Percentiles rank a stretch among this genome's conserved stretches.
Conservation (phyloP, 148 eudicot species). For the Diospyros kaki region DNA sequence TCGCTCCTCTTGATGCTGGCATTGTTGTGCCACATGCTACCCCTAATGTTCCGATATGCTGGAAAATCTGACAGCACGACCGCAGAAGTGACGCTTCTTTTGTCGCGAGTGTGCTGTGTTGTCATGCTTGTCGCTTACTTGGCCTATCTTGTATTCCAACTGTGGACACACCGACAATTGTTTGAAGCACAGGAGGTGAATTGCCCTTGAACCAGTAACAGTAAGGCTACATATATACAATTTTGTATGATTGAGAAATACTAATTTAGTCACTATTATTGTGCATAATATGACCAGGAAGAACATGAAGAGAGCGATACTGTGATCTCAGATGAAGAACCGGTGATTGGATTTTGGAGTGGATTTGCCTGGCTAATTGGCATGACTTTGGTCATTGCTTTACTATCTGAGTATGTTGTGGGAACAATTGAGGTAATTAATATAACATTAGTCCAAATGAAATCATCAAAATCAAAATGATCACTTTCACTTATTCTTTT, state of each 20-base stretch:
- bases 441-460: no score
- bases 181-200: constrained; percentile 37
- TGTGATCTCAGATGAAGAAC: constrained; percentile 16
- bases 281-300: constrained; percentile 6
- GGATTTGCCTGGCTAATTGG: constrained; percentile 45
- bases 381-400: constrained; percentile 47
- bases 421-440: constrained; percentile 62
- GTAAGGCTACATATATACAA: background rate
- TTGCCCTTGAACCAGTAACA: background rate
- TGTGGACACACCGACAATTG: constrained; percentile 39
- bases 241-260: background rate
- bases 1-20: constrained; percentile 44
- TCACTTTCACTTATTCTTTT: no score
- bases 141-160: constrained; percentile 55
- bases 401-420: constrained; percentile 58
- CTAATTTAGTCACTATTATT: no score
- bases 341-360: constrained; percentile 48
- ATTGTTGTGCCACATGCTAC: constrained; percentile 50
- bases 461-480: no score
- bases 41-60: constrained; percentile 31
- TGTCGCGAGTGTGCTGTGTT: constrained; percentile 56
- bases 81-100: constrained; percentile 25
- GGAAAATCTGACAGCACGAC: constrained; percentile 9
- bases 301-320: constrained; percentile 15
- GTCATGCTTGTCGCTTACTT: constrained; percentile 48